Evolutionary conservation across 805 yeast genomes (phyloP).

Genomic region (Starmera quercuum): DNA sequence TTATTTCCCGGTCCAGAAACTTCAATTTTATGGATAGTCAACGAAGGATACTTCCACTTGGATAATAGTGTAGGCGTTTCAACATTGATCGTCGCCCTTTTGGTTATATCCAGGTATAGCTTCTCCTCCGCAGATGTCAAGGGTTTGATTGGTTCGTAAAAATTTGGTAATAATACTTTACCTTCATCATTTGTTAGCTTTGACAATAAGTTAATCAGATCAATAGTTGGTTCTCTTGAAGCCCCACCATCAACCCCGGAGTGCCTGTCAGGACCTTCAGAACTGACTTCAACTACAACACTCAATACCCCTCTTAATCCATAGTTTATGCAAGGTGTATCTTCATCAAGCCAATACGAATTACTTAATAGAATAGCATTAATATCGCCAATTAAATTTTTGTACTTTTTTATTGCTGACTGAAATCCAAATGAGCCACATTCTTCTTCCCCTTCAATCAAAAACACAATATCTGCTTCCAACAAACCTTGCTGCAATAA

Average conservation of each 20-base stretch:
- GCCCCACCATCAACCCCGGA: constrained; percentile 97
- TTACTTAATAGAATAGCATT: constrained; percentile 90
- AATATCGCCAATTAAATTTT: constrained; percentile 52
- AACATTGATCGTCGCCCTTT: constrained; percentile 25
- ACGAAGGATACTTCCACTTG: constrained; percentile 86
- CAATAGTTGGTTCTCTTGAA: constrained; percentile 82
- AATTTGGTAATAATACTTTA: constrained; percentile 54
- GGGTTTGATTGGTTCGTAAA: constrained; percentile 59
- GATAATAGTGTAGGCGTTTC: constrained; percentile 51
- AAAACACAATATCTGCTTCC: constrained; percentile 66
- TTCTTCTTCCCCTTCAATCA: constrained; percentile 95
- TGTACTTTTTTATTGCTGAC: constrained; percentile 47
- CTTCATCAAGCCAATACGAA: constrained; percentile 90
- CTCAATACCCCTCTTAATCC: constrained; percentile 91
- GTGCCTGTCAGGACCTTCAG: constrained; percentile 83
- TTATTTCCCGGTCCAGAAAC: constrained; percentile 89
- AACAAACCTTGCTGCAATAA: constrained; percentile 43
- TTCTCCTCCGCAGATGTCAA: constrained; percentile 49
- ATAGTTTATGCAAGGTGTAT: constrained; percentile 85
- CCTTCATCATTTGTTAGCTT: constrained; percentile 53
- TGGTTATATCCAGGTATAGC: constrained; percentile 54
- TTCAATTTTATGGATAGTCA: constrained; percentile 75
- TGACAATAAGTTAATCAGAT: constrained; percentile 65
- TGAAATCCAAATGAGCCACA: constrained; percentile 85
- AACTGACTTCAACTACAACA: constrained; percentile 59